Evolutionary conservation across 345 rosid genomes (phyloP).

Genomic region (Brassica juncea): DNA sequence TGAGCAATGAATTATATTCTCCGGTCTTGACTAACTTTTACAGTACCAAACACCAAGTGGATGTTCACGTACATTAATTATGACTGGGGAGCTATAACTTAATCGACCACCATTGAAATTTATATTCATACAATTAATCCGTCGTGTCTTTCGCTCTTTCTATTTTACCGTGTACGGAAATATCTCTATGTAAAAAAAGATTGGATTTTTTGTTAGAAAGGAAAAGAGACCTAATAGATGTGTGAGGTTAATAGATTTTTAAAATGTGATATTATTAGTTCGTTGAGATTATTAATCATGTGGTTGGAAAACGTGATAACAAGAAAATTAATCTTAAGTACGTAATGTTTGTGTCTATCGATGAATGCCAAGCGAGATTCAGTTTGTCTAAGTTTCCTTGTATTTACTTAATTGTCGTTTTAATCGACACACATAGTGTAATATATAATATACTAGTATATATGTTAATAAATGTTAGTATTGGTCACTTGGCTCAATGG

Average conservation of each 20-base stretch:
- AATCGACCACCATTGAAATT: not conserved
- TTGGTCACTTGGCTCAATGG: conserved; percentile 50
- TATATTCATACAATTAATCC: conserved; percentile 11
- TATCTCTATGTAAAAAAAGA: not conserved
- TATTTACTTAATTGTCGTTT: conserved; percentile 40
- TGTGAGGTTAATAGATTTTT: not conserved
- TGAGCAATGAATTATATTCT: conserved; percentile 42
- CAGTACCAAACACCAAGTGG: conserved; percentile 34
- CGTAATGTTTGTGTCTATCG: conserved; percentile 35
- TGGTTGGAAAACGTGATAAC: conserved; percentile 36
- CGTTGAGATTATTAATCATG: conserved; percentile 26
- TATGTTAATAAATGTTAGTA: conserved; percentile 20
- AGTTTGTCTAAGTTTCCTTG: conserved; percentile 41
- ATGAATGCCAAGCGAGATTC: conserved; percentile 36
- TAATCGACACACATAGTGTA: conserved; percentile 26
- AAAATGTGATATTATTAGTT: not conserved
- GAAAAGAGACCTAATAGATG: not conserved
- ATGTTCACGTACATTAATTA: conserved; percentile 38
- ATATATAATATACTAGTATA: not conserved
- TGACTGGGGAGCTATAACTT: not conserved
- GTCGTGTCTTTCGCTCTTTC: conserved; percentile 4
- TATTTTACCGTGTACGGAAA: conserved; percentile 21
- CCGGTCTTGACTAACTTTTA: conserved; percentile 35
- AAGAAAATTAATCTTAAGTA: conserved; percentile 24
- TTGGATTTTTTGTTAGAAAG: not conserved